Evolutionary conservation across 495 filamentous ascomycete genomes (phyloP), one percentile per base, ranked within the genome.

Genomic region (Neurospora terricola): DNA sequence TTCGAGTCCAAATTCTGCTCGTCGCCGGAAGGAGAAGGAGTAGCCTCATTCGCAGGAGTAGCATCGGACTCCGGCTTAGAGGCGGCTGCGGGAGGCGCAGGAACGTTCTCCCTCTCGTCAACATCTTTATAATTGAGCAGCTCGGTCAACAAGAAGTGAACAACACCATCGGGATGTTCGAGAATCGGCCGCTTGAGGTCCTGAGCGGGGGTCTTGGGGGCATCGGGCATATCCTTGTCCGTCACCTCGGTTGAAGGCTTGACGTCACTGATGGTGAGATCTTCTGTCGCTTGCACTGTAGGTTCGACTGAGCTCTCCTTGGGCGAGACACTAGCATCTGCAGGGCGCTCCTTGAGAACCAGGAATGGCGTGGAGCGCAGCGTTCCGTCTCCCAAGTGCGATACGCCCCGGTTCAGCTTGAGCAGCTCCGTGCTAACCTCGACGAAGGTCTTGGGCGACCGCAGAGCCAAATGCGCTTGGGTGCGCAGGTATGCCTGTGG

Each of bases 121-220:
- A 96, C 93, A 76, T 97, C 94, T 77, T 91, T 91, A 80, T 97
- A 98, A 71, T 94, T 92, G 23, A 98, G 84, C 45, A 99, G 85
- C 79, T 99, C 95, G 62, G 91, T 94, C n/a, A 98, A 89, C 23
- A 99, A 85, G 83, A 97, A 98, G 77, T 97, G 93, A 73, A 98
- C 91, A 16, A 99, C 96, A 7, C 96, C 96, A 81, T 98, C 96
- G 0, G 96, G 93, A 73, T 95, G 92, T 80, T 97, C 94, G 4
- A 98, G 89, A 34, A 95, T 86, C 37, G 96, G 96, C 4, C 91
- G 84, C 79, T 97, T 98, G 68, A 89, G 75, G 74, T 97, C 94
- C 27, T 80, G 78, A 6, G 82, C 74, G 23, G 85, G 82, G 23
- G 84, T 75, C 78, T 92, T 92, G 18, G 87, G 82, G 75, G 89